Evolutionary conservation across 2,329 filamentous ascomycete genomes (phyloP), one percentile per base, ranked within the genome.

Genomic region (Pseudogymnoascus sp.): DNA sequence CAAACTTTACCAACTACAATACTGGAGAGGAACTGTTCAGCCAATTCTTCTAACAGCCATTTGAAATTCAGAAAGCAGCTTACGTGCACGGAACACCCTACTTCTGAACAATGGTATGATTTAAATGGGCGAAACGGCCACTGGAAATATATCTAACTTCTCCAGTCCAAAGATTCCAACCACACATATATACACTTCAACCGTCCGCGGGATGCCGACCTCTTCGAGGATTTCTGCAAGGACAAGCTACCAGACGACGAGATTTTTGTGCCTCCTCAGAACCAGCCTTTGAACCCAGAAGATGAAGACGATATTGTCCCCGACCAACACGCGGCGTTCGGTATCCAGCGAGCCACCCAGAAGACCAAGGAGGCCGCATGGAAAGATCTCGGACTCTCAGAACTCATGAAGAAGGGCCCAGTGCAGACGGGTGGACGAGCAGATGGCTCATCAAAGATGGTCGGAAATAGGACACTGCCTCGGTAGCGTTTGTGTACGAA

Each of bases 291-390:
- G 70, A 93, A 94, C 71, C 90, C 90, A 0, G 90, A 94, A 73
- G 90, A 94, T 72, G 89, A 94, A 75, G 90, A 94, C 70, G 90
- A 94, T 70, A 88, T 94, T 3, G 90, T 94, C 4, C 90, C 90
- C 0, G 89, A 94, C 73, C 90, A 94, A 75, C 90, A 94, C 71
- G 90, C 90, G 11, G 90, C 90, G 0, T 94, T 94, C 72, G 90
- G 90, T 38, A 94, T 95, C 68, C 85, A 90, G 73, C 83, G 88
- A 66, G 90, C 90, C 8, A 92, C 89, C 14, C 87, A 91, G 75
- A 82, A 82, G 65, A 80, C 78, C 67, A 82, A 81, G 68, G 88
- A 91, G 74, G 80, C 87, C 1, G 85, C 85, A 6, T 95, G 90
- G 90, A 87, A 87, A 71, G 90, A 94, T 70, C 75, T 93, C 6